Evolutionary conservation across 257 asterid species (phyloP), one percentile per base, ranked within the genome.

Genomic region (Sherardia arvensis): DNA sequence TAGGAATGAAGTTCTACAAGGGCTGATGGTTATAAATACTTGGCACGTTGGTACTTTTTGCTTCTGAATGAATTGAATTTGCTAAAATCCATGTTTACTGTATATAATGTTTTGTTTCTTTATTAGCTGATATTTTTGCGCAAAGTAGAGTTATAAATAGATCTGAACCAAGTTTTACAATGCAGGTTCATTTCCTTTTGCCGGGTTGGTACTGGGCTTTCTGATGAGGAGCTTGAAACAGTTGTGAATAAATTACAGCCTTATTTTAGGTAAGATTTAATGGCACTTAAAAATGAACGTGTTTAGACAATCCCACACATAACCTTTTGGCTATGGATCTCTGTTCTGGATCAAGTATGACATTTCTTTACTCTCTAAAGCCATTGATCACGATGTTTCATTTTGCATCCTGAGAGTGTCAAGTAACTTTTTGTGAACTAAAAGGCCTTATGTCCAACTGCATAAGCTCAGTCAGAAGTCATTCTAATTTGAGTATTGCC

Each of bases 161-260:
- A 62, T 79, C 73, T 74, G 76, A 74, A 76, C 53, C 71, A 55
- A 45, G 28, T 58, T 61, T 75, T 66, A 66, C 66, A 27, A 77
- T 85, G 98, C 98, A 92, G 99, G 74, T 92, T 92, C 67, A 77
- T 92, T 75, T 92, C 97, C 22, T 92, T 92, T 71, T 92, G 99
- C 85, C 77, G 97, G 76, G 99, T 92, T 71, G 99, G 97, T 66
- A 92, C 96, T 26, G 99, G 99, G 61, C 97, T 92, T 68, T 87
- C 99, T 66, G 96, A 92, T 28, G 95, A 89, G 76, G 99, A 89
- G 86, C 96, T 83, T 71, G 77, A 79, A 71, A 76, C 83, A 61
- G 78, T 92, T 74, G 88, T 89, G 76, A 73, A 81, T 66, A 87
- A 83, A 76, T 87, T 89, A 76, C 84, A 84, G 71, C 99, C 97